Evolutionary conservation across 2,329 filamentous ascomycete genomes (phyloP), one percentile per base, ranked within the genome.

Genomic region (Tolypocladium amazonense): DNA sequence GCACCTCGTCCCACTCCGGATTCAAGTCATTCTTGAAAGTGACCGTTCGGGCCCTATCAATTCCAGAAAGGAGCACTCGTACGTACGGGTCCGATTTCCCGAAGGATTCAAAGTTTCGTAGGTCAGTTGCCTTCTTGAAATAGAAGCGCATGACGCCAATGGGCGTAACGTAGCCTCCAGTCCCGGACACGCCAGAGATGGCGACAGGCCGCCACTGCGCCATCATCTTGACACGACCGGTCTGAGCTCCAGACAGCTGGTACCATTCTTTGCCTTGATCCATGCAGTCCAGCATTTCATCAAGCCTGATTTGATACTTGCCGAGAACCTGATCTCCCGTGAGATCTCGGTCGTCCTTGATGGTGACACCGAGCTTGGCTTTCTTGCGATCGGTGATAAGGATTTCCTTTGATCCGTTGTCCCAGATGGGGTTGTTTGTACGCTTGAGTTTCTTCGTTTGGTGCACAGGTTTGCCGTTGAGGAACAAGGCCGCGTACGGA

Each of bases 1-100:
- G 83, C 30, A 99, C 87, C 74, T 99, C 94, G 68, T 99, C 92
- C 87, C 90, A 99, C 58, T 94, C 89, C 2, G 94, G 94, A 71
- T 96, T 91, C 60, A 99, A 84, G 63, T 97, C 95, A 75, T 96
- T 99, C 71, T 91, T 87, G 79, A 94, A 96, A 0, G 93, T 97
- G 57, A 99, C 94, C 2, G 94, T 97, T 60, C 92, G 86, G 12
- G 85, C 92, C 73, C 93, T 96, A 70, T 94, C 88, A 60, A 97
- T 86, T 54, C 94, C 93, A 56, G 92, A 96, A 9, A 97, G 81
- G 58, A 97, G 75, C 1, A 97, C 88, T 50, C 93, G 88, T 27
- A 87, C 90, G 68, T 99, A 99, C 0, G 94, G 91, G 73, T 99
- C 95, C 0, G 94, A 97, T 75, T 97, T 97, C 75, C 94, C 94